Base-by-base conservation (phyloP, 306 rosid species). In the Malus sylvestris region DNA sequence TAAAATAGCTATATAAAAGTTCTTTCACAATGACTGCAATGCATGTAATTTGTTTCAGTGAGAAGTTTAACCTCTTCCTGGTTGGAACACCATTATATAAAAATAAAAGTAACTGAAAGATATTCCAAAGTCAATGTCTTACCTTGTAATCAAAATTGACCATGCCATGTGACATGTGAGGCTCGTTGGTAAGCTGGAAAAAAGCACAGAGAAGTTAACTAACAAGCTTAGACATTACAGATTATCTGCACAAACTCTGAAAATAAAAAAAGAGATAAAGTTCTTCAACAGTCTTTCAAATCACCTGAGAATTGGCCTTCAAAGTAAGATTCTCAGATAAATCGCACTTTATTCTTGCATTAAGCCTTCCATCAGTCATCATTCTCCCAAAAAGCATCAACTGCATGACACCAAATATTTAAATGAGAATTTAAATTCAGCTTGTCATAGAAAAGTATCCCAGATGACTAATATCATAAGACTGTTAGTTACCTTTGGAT, bases 101-200 rank as follows among this genome's bases (percentile, higher is more conserved):
- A 42, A 42, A 45, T 9, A 29, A 42, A 22, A 22, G 4, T 0
- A 22, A 42, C 4, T 10, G 11, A 68, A 42, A 62, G 16, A 25
- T 59, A 40, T 25, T 25, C 1, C 27, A 25, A 60, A 25, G 52
- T 8, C 42, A 45, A n/a, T 23, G 12, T 6, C 75, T 58, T n/a
- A 96, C 99, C 97, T 92, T 92, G 87, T 96, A 96, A 79, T 96
- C 99, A 77, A 93, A 91, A 87, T 90, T 89, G 78, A 83, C 58
- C 90, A 96, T 88, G 78, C 97, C 99, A 81, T 96, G 99, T 14
- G 99, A 96, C 99, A 93, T 91, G 33, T 96, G 99, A 14, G 99
- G 98, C 78, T 96, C 99, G 23, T 84, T 88, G 20, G 97, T 87
- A 70, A 96, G 93, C 99, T 96, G 97, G 25, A 79, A 74, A 78